Percentiles rank a stretch among this genome's conserved stretches.
Evolutionary conservation across 148 eudicot genomes (phyloP).

Genomic region (Chenopodium formosanum): DNA sequence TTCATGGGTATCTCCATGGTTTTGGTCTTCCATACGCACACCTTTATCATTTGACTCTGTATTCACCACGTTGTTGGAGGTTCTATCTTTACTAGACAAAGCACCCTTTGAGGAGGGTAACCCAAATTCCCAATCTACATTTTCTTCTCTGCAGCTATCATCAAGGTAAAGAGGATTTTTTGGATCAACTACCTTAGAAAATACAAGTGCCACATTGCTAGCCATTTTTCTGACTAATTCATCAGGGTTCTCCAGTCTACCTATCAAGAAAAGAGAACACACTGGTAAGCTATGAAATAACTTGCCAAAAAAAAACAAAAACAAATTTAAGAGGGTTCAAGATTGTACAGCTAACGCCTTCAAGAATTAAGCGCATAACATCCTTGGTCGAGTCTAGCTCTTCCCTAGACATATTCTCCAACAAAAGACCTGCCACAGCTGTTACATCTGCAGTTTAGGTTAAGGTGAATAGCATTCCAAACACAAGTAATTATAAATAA

Average conservation of each 20-base stretch:
- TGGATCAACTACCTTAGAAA: slow-evolving; percentile 89
- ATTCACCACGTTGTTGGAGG: slow-evolving; percentile 24
- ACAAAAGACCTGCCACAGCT: slow-evolving; percentile 79
- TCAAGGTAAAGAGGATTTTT: slow-evolving; percentile 90
- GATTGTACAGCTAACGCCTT: slow-evolving; percentile 87
- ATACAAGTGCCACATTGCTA: slow-evolving; percentile 71
- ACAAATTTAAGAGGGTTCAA: slow-evolving; percentile 5
- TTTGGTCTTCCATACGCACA: slow-evolving; percentile 25
- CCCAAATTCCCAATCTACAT: slow-evolving; percentile 94
- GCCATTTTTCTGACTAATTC: slow-evolving; percentile 79
- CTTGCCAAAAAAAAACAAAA: neutral
- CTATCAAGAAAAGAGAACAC: slow-evolving; percentile 43
- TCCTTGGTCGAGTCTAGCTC: slow-evolving; percentile 79
- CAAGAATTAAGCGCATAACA: slow-evolving; percentile 79
- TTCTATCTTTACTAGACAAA: slow-evolving; percentile 22
- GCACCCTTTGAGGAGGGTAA: slow-evolving; percentile 35
- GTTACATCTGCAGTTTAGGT: slow-evolving; percentile 67
- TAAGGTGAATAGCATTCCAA: slow-evolving; percentile 36
- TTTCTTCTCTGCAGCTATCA: slow-evolving; percentile 57
- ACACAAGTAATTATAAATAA: neutral
- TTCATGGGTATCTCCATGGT: slow-evolving; percentile 25
- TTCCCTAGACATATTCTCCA: slow-evolving; percentile 87
- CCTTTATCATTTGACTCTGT: slow-evolving; percentile 24
- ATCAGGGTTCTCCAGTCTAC: slow-evolving; percentile 81
- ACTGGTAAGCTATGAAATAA: slow-evolving; percentile 3